Evolutionary conservation across 2,329 filamentous ascomycete species (phyloP).

Genomic region (Epichloe hybrida): DNA sequence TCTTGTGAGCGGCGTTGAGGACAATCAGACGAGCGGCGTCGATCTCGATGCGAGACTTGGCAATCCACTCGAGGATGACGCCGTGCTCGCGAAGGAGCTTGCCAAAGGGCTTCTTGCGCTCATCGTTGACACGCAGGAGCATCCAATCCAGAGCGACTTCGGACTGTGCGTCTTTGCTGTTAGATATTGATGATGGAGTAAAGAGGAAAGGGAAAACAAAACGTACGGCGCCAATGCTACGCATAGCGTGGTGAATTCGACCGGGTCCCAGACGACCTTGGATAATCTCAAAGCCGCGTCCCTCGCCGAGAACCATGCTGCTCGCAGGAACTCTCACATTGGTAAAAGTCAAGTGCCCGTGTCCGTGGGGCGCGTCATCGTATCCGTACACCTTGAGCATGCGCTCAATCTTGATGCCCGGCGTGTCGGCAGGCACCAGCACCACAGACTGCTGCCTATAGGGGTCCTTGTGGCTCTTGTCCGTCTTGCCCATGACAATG

Average conservation of each 20-base stretch:
- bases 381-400: conserved; percentile 93
- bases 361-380: conserved; percentile 95
- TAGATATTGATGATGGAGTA: background rate
- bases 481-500: conserved; percentile 91
- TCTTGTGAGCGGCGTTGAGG: conserved; percentile 87
- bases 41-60: conserved; percentile 83
- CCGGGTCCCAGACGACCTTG: conserved; percentile 92
- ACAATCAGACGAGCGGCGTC: conserved; percentile 82
- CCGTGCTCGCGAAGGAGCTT: conserved; percentile 79
- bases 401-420: conserved; percentile 82
- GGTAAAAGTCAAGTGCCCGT: conserved; percentile 81
- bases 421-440: conserved; percentile 66
- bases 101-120: conserved; percentile 80
- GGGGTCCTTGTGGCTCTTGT: conserved; percentile 57
- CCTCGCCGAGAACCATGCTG: conserved; percentile 85
- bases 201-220: background rate
- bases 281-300: conserved; percentile 94
- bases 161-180: conserved; percentile 31
- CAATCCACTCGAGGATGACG: conserved; percentile 90
- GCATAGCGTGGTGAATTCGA: conserved; percentile 96
- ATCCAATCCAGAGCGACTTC: conserved; percentile 91
- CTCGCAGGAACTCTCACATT: conserved; percentile 76
- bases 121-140: conserved; percentile 87
- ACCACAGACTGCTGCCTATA: conserved; percentile 93
- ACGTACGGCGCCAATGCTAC: conserved; percentile 69